A percentile compares a stretch with the other conserved stretches of the same genome.
These are phyloP conservation scores for Candida endomychidarum DNA, from an alignment of 805 yeast genomes.

Conservation along the genomic window DNA sequence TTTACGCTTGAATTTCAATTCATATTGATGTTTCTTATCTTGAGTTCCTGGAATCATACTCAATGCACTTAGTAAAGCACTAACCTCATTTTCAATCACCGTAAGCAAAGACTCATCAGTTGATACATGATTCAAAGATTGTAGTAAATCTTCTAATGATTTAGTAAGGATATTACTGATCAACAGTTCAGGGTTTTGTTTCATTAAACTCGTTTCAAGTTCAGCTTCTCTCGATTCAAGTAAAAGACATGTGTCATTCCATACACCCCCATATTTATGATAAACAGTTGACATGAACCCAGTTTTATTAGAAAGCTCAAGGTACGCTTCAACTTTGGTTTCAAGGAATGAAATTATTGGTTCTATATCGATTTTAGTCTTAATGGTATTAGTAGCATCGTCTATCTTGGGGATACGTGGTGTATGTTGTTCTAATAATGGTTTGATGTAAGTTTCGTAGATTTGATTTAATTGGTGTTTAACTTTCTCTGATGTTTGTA, in stretches of 20 bases:
- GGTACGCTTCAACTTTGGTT: slow-evolving; percentile 28
- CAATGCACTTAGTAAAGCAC: slow-evolving; percentile 19
- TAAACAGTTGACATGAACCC: slow-evolving; percentile 27
- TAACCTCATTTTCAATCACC: slow-evolving; percentile 23
- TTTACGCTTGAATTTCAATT: slow-evolving; percentile 1
- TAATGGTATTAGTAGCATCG: slow-evolving; percentile 35
- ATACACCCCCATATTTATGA: slow-evolving; percentile 26
- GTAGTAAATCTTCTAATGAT: slow-evolving; percentile 10
- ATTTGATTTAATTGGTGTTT: slow-evolving; percentile 17
- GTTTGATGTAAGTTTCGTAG: slow-evolving; percentile 14
- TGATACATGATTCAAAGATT: neutral
- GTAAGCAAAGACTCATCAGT: slow-evolving; percentile 3
- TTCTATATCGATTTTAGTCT: slow-evolving; percentile 31
- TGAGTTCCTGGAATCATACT: slow-evolving; percentile 8
- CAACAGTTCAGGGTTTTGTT: slow-evolving; percentile 3
- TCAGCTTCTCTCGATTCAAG: slow-evolving; percentile 28
- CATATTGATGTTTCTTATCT: slow-evolving; percentile 1
- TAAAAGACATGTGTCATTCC: slow-evolving; percentile 26
- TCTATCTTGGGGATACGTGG: slow-evolving; percentile 21
- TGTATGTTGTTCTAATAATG: slow-evolving; percentile 11
- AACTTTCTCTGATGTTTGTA: slow-evolving; percentile 26
- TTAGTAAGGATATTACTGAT: slow-evolving; percentile 8
- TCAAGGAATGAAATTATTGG: slow-evolving; percentile 33
- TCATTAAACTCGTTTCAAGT: slow-evolving; percentile 16
- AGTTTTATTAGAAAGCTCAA: slow-evolving; percentile 22